Percentiles rank a stretch among this genome's conserved stretches.
Evolutionary conservation across 129 eudicot species (phyloP).

Genomic region (Tagetes erecta): DNA sequence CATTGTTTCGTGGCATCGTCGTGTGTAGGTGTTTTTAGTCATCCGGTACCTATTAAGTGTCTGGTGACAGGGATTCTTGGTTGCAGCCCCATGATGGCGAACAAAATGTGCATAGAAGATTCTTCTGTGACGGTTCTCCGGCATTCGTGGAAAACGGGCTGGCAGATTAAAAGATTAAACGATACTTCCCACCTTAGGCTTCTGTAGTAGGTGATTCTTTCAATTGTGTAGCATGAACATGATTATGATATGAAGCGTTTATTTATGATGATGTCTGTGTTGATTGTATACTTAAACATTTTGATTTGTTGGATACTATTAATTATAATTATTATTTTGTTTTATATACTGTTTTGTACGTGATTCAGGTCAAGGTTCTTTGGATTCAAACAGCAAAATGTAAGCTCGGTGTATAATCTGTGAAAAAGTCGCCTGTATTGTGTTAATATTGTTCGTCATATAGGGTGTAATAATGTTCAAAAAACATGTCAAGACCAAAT

Average conservation of each 20-base stretch:
- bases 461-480: too few relatives aligned
- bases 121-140: constrained; percentile 89
- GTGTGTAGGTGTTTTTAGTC: constrained; percentile 78
- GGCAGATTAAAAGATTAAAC: constrained; percentile 89
- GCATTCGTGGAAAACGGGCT: constrained; percentile 85
- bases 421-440: too few relatives aligned
- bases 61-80: constrained; percentile 83
- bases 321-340: constrained; percentile 13
- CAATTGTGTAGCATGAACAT: constrained; percentile 48
- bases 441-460: too few relatives aligned
- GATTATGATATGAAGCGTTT: constrained; percentile 22
- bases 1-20: constrained; percentile 34
- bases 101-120: constrained; percentile 84
- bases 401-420: too few relatives aligned
- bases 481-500: not conserved
- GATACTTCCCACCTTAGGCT: constrained; percentile 91
- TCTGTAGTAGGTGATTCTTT: constrained; percentile 64
- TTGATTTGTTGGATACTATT: constrained; percentile 18
- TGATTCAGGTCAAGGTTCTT: not conserved
- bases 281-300: constrained; percentile 32
- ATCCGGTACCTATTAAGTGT: constrained; percentile 81
- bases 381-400: too few relatives aligned
- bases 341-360: not conserved
- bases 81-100: constrained; percentile 70
- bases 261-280: constrained; percentile 35